Evolutionary conservation across 495 filamentous ascomycete species (phyloP).

Genomic region (Podospora pseudopauciseta): DNA sequence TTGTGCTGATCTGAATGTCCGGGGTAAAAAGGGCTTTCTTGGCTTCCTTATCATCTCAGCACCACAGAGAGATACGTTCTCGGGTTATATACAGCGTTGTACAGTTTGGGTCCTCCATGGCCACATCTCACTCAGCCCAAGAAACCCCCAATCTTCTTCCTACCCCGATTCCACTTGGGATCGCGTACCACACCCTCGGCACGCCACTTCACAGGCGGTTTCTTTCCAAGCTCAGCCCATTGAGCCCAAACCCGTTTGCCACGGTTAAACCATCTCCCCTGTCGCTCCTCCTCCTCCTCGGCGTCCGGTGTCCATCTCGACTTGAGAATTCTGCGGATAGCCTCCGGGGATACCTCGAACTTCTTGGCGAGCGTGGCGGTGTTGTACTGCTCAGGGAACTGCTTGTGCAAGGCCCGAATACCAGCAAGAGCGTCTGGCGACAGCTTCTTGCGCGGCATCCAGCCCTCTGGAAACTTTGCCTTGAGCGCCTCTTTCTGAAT

Average conservation of each 20-base stretch:
- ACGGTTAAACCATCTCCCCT: constrained; percentile 71
- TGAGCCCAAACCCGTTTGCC: constrained; percentile 73
- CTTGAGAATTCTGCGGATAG: constrained; percentile 79
- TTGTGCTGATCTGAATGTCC: background rate
- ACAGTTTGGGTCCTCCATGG: background rate
- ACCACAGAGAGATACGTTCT: background rate
- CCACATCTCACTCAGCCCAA: background rate
- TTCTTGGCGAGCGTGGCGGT: constrained; percentile 69
- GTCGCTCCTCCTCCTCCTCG: constrained; percentile 57
- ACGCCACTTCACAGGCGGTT: constrained; percentile 66
- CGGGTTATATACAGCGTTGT: background rate
- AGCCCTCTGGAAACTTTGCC: constrained; percentile 66
- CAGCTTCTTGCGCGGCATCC: constrained; percentile 77
- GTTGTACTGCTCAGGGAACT: constrained; percentile 71
- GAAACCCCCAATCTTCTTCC: background rate
- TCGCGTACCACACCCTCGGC: constrained; percentile 58
- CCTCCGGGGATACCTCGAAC: constrained; percentile 83
- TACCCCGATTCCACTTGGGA: constrained; percentile 34
- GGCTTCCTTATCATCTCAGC: background rate
- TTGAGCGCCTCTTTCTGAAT: constrained; percentile 30
- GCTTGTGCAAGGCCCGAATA: constrained; percentile 71
- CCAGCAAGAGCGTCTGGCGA: constrained; percentile 88
- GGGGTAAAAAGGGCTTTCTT: background rate
- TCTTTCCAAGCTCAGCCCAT: constrained; percentile 64
- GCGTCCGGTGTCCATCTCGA: constrained; percentile 73